Percentiles rank a stretch among this genome's conserved stretches.
Evolutionary conservation across 1,139 yeast genomes (phyloP).

Genomic region (Nadsonia commutata): DNA sequence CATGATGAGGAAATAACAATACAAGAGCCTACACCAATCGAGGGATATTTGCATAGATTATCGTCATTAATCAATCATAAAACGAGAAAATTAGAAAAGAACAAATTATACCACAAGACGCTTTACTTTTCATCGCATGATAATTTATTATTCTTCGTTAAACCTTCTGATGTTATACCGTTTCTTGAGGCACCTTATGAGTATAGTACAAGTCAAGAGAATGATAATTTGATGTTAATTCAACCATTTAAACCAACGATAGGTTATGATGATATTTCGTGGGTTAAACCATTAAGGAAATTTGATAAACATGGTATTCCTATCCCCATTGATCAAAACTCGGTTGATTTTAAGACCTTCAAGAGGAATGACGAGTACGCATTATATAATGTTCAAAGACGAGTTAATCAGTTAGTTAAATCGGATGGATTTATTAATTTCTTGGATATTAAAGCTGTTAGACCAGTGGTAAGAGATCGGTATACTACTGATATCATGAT

Average conservation of each 20-base stretch:
- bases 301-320: conserved; percentile 11
- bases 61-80: conserved; percentile 37
- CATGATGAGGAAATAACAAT: conserved; percentile 12
- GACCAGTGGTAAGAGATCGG: conserved; percentile 4
- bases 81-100: conserved; percentile 15
- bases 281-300: conserved; percentile 37
- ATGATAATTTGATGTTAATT: neutral
- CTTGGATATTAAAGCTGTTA: conserved; percentile 25
- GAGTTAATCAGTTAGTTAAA: conserved; percentile 38
- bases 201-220: neutral
- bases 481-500: neutral
- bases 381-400: conserved; percentile 46
- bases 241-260: neutral
- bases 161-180: conserved; percentile 44
- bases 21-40: conserved; percentile 52
- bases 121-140: conserved; percentile 53
- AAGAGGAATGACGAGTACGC: conserved; percentile 41
- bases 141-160: conserved; percentile 43
- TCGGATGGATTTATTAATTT: conserved; percentile 54
- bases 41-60: conserved; percentile 57
- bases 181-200: conserved; percentile 25
- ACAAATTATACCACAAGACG: conserved; percentile 34
- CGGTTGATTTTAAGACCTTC: too few relatives aligned
- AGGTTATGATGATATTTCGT: conserved; percentile 19
- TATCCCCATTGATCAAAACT: neutral